Evolutionary conservation across 2,329 filamentous ascomycete species (phyloP).

Genomic region (Orbilia brochopaga): DNA sequence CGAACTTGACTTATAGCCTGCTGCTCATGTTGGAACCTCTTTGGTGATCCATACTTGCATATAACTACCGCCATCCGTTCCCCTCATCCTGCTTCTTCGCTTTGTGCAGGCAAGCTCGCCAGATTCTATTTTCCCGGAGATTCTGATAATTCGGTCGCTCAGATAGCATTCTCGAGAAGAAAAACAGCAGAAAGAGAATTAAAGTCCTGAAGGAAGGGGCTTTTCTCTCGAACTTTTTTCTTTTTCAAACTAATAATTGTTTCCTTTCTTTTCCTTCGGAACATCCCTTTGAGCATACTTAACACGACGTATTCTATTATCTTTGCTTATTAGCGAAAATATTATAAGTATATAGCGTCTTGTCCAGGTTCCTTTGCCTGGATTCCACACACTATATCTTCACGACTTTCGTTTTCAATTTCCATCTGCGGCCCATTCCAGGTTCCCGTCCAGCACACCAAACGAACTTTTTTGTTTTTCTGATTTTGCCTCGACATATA

Average conservation of each 20-base stretch:
- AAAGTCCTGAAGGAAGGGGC: slow-evolving; percentile 15
- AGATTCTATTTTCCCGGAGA: slow-evolving; percentile 29
- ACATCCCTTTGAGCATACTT: slow-evolving; percentile 36
- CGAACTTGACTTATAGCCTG: slow-evolving; percentile 7
- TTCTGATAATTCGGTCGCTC: slow-evolving; percentile 42
- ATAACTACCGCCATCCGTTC: slow-evolving; percentile 19
- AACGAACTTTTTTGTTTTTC: not conserved
- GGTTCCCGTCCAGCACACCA: slow-evolving; percentile 12
- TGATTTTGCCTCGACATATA: not conserved
- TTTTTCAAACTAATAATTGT: slow-evolving; percentile 17
- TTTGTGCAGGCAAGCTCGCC: slow-evolving; percentile 34
- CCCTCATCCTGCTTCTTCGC: slow-evolving; percentile 47
- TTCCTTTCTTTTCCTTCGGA: slow-evolving; percentile 47
- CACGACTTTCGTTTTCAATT: slow-evolving; percentile 4
- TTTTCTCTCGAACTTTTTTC: slow-evolving; percentile 14
- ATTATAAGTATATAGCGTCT: slow-evolving; percentile 4
- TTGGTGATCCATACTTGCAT: slow-evolving; percentile 41
- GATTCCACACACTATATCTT: not conserved
- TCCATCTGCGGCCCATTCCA: slow-evolving; percentile 34
- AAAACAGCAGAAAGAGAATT: slow-evolving; percentile 24
- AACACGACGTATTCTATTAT: slow-evolving; percentile 15
- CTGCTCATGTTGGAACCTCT: slow-evolving; percentile 20
- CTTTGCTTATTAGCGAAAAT: not conserved
- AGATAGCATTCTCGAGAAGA: slow-evolving; percentile 12
- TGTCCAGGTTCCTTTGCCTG: slow-evolving; percentile 30